Base-by-base conservation (phyloP, 257 asterid species). In the Primulina huaijiensis region DNA sequence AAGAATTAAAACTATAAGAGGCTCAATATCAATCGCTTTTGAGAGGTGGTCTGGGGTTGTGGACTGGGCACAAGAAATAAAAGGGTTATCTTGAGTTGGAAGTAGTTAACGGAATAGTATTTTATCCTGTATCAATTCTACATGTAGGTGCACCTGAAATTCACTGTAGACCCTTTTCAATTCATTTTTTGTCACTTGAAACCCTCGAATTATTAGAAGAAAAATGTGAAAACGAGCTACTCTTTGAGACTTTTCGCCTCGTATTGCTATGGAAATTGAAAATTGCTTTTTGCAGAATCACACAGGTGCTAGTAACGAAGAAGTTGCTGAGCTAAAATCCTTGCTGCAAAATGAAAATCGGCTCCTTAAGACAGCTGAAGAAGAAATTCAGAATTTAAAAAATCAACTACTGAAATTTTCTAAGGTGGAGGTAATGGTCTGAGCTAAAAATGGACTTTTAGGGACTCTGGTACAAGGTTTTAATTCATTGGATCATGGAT, bases 351-450 rank as follows among this genome's bases (percentile, higher is more conserved):
- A 88, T 72, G 99, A 91, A 89, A 74, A 77, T 75, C 75, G 74
- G 69, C 82, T 70, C 62, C 81, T 93, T 60, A 89, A 85, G 87
- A 86, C 92, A 29, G 98, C 98, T 72, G 98, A 94, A 83, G 96
- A 84, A 50, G 97, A 94, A 84, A 82, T 82, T 71, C 67, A 76
- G 66, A 76, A 76, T 71, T 82, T 93, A 72, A 89, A 83, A 81
- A 75, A 75, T 65, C 89, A 84, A 78, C 76, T 88, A 62, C 75
- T 78, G 67, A 74, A 73, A 56, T 80, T 85, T 64, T 83, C 83
- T 35, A 87, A 82, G 75, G 73, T 75, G 65, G 92, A 85, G 88
- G 95, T 92, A 81, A 40, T 72, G 53, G 72, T 63, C 74, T 65
- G 19, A 37, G 52, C 60, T 38, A 71, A 72, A 59, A 63, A 75